Evolutionary conservation across 176 grass and related monocot species (phyloP), one percentile per base, ranked within the genome.

Genomic region (Aegilops sharonensis): DNA sequence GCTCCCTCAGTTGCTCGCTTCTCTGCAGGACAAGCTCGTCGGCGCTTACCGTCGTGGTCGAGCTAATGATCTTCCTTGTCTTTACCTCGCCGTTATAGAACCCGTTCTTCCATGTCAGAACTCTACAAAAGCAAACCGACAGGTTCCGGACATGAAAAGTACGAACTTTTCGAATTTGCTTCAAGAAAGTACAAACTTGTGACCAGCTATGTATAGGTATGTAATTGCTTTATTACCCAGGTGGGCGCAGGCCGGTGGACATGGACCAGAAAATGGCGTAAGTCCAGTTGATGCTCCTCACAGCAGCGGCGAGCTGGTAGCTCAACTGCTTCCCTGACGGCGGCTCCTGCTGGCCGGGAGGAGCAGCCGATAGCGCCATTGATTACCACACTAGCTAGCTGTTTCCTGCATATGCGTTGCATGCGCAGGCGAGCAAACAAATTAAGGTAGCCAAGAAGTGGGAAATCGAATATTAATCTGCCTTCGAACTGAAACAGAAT

Each of bases 51-150:
- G 62, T 77, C 0, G 91, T 97, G 6, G 52, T 57, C 2, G 88
- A 89, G 72, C 89, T 91, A 18, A 79, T 82, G 17, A 89, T 91
- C 86, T 95, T 98, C 65, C 88, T 85, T 8, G 96, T 98, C 85
- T 95, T 98, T 14, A 98, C 82, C 68, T 94, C 96, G 21, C 93
- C 96, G 70, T 98, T 98, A 70, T 98, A 98, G 86, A 91, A 95
- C 14, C 96, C 96, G 62, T 92, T 77, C 17, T 69, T 85, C 93
- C 96, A 98, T 1, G 78, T 81, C 64, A 98, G 37, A n/a, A 88
- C 30, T 14, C 96, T 95, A n/a, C 61, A 81, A 48, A 59, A 59
- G 25, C 69, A 25, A 60, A 35, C 4, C 32, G 17, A 8, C 20
- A 8, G 17, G 5, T 56, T 15, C 18, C 2, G 17, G 52, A 57